These are phyloP conservation scores for Backusella circina DNA, from an alignment of 192 early-diverging fungal genomes.

Conservation along the genomic window DNA sequence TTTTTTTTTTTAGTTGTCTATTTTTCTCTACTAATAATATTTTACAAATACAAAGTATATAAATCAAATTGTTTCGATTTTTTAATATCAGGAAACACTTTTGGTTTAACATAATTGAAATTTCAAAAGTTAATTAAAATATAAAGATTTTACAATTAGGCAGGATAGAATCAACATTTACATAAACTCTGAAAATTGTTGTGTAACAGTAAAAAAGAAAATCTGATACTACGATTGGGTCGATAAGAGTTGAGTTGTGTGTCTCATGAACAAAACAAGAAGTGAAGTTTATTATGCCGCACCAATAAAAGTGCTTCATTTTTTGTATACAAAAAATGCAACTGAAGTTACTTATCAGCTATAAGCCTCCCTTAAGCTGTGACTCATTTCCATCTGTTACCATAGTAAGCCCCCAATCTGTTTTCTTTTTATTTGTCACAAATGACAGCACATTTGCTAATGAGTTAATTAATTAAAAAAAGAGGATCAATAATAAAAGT, in stretches of 20 bases:
- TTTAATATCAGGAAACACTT: neutral
- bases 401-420: neutral
- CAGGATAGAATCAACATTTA: neutral
- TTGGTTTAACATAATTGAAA: neutral
- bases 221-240: conserved; percentile 6
- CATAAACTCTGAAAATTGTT: neutral
- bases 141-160: neutral
- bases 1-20: too few relatives aligned
- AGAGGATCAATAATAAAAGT: neutral
- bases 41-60: neutral
- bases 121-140: neutral
- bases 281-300: neutral
- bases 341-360: neutral
- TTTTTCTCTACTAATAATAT: neutral
- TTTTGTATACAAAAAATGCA: neutral
- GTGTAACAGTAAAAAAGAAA: neutral
- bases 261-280: conserved; percentile 9
- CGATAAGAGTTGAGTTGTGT: neutral
- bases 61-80: neutral
- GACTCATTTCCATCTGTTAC: neutral
- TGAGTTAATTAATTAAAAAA: neutral
- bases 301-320: neutral
- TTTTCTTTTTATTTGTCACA: conserved; percentile 1
- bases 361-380: neutral
- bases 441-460: neutral